Evolutionary conservation across 371 early-diverging fungal genomes (phyloP).

Genomic region (Haplosporangium sp.): DNA sequence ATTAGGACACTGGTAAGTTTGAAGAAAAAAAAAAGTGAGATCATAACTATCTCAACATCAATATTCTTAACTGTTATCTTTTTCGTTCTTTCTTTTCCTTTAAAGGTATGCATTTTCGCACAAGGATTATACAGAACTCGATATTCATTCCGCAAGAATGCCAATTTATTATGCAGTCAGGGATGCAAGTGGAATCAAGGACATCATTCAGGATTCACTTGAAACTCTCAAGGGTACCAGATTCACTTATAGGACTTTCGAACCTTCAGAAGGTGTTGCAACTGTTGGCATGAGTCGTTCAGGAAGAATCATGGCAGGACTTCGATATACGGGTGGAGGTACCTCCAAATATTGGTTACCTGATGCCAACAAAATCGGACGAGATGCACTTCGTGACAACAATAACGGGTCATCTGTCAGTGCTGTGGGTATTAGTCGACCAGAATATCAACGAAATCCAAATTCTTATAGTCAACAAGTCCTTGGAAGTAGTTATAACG

Average conservation of each 20-base stretch:
- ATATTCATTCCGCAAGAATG: slow-evolving; percentile 80
- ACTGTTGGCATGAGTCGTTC: slow-evolving; percentile 69
- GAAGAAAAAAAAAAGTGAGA: slow-evolving; percentile 5
- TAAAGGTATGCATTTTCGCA: slow-evolving; percentile 73
- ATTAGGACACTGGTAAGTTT: slow-evolving; percentile 76
- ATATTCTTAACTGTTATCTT: too few relatives aligned
- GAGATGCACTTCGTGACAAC: slow-evolving; percentile 1
- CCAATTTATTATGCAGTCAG: slow-evolving; percentile 80
- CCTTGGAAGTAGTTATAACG: slow-evolving; percentile 13
- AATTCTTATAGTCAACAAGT: slow-evolving; percentile 29
- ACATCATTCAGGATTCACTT: slow-evolving; percentile 84
- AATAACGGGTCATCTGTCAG: neutral
- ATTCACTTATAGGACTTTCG: slow-evolving; percentile 87
- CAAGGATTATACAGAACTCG: slow-evolving; percentile 75
- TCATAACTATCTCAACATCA: neutral
- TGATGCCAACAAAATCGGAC: slow-evolving; percentile 21
- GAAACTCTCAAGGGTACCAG: slow-evolving; percentile 82
- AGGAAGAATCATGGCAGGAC: slow-evolving; percentile 79
- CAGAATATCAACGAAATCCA: slow-evolving; percentile 20
- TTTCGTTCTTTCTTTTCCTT: too few relatives aligned
- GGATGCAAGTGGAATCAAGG: slow-evolving; percentile 87
- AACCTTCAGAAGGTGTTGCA: slow-evolving; percentile 77
- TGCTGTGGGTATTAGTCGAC: slow-evolving; percentile 1
- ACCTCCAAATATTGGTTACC: slow-evolving; percentile 82
- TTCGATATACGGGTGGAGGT: slow-evolving; percentile 82